Evolutionary conservation across 352 stramenopile species (phyloP), one percentile per base, ranked within the genome.

Genomic region (Blastocystis sp.): DNA sequence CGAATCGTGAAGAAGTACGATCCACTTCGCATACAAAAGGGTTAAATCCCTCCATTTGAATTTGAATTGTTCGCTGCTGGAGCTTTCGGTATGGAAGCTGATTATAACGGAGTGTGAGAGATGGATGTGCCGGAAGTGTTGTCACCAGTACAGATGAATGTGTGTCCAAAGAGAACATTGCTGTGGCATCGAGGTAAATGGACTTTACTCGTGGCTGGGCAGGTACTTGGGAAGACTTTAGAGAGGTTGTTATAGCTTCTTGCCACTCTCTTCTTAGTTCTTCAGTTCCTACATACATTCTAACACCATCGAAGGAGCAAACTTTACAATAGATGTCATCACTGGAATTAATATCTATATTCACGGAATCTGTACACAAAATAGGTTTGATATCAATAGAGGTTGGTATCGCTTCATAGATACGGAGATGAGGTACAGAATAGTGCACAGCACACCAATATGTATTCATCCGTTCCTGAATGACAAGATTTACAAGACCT

Each of bases 81-180:
- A 65, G 26, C 53, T 76, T 89, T 26, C 53, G 50, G 41, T 89
- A 89, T 39, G 63, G 78, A 1, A 76, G 55, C 43, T 79, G 26
- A 13, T 76, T 62, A 59, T 64, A 89, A 16, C 45, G 30, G 5
- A 89, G 66, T 39, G 41, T 89, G 2, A 89, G 56, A 8, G 78
- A 89, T 2, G 78, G 78, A n/a, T 89, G 78, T 6, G 78, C 63
- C 4, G 78, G 78, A 34, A 89, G 78, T n/a, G 78, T 47, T 9
- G 78, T 89, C 6, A 85, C 73, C 30, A 85, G 47, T n/a, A 85
- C 47, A 55, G 66, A 78, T 6, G 66, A 78, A 1, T 53, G n/a
- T 39, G 24, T 3, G 50, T 9, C 39, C 66, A 78, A 5, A 13
- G 66, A 78, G 50, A 59, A n/a, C 39, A 55, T 56, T 13, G 24